Conservation (phyloP, 1,139 yeast genomes). For the Suhomyces choctaworum region DNA sequence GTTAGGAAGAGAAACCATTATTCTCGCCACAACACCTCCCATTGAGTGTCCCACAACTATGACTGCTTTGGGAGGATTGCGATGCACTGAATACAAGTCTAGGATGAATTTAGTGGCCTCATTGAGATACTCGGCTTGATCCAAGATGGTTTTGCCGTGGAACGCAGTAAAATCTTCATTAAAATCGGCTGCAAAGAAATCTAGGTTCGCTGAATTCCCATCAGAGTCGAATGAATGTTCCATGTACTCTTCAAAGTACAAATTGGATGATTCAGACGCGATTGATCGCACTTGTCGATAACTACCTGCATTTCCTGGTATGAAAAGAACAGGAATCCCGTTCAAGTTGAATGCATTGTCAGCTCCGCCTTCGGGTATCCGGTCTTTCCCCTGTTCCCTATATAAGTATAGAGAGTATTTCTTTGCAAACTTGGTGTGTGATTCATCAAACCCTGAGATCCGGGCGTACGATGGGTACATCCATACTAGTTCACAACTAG, state of each 20-base stretch:
- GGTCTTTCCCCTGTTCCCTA: constrained; percentile 73
- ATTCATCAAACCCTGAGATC: constrained; percentile 66
- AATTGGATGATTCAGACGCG: constrained; percentile 72
- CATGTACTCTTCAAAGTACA: constrained; percentile 41
- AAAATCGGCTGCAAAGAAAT: constrained; percentile 88
- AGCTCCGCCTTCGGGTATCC: constrained; percentile 43
- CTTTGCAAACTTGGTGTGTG: constrained; percentile 71
- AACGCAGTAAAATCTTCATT: constrained; percentile 96
- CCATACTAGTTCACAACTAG: constrained; percentile 56
- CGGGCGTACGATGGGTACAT: constrained; percentile 81
- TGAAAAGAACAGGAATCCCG: constrained; percentile 87
- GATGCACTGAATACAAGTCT: constrained; percentile 50
- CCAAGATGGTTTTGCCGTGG: constrained; percentile 89
- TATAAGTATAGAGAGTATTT: constrained; percentile 82
- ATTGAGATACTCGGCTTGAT: constrained; percentile 90
- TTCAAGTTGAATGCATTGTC: constrained; percentile 38
- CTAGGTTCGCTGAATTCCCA: constrained; percentile 49
- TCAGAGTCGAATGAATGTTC: constrained; percentile 22
- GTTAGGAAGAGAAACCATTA: constrained; percentile 76
- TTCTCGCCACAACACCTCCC: constrained; percentile 94
- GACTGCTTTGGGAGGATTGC: constrained; percentile 64
- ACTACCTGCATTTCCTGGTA: constrained; percentile 98
- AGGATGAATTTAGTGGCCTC: constrained; percentile 82
- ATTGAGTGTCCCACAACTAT: constrained; percentile 88
- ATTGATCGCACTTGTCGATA: constrained; percentile 86